Conservation (phyloP, 176 grass and related monocot genomes). For the Phyllostachys edulis region DNA sequence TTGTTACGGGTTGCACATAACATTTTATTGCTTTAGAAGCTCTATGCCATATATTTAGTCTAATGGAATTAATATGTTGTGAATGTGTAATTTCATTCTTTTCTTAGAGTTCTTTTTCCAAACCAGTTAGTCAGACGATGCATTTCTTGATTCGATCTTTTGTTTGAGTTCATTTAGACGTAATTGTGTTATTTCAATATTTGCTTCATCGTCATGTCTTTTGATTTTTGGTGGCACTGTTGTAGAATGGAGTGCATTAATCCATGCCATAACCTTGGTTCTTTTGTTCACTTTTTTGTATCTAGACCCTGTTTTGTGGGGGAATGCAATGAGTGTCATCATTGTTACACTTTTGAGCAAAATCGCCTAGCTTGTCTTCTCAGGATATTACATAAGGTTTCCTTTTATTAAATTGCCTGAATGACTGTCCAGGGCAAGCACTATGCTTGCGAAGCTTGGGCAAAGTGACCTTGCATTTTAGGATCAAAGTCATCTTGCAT, state of each 20-base stretch:
- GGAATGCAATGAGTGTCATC: not conserved
- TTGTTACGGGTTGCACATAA: not conserved
- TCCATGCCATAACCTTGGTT: not conserved
- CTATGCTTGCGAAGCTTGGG: not conserved
- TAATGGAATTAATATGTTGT: not conserved
- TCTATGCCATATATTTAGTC: not conserved
- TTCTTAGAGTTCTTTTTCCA: not conserved
- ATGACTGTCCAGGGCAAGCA: not conserved
- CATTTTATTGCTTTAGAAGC: not conserved
- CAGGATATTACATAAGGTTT: not conserved
- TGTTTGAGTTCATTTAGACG: not conserved
- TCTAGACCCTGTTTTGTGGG: not conserved
- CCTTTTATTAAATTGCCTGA: not conserved
- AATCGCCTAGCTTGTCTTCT: not conserved
- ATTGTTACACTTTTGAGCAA: not conserved
- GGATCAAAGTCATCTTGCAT: no score
- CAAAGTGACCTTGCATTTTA: no score
- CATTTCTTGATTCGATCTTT: not conserved
- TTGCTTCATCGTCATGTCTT: not conserved
- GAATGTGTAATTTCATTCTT: not conserved
- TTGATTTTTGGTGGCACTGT: not conserved
- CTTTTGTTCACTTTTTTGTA: not conserved
- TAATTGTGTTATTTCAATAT: not conserved
- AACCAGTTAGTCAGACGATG: not conserved
- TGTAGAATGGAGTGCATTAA: not conserved